Evolutionary conservation across 306 rosid genomes (phyloP), one percentile per base, ranked within the genome.

Genomic region (Ormosia semicastrata): DNA sequence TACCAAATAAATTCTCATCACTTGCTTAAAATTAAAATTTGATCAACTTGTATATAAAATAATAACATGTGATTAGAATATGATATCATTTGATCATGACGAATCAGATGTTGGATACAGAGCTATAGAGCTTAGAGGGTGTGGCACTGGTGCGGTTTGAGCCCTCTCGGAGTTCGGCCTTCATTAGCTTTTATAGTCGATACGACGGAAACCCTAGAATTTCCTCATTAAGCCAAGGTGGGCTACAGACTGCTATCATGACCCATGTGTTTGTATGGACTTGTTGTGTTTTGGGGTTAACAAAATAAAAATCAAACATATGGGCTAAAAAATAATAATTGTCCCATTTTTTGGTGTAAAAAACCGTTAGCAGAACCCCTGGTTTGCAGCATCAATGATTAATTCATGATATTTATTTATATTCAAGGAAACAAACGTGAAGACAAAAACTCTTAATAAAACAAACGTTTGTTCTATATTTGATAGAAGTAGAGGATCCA

Each of bases 1-100:
- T 67, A 66, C 15, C 10, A 49, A 50, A 5, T 78, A 3, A 65
- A 65, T 11, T 71, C 85, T 92, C 90, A 34, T 90, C 92, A 84
- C 50, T 65, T 87, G 90, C 85, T 34, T 2, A 6, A 41, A 33
- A 29, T 14, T 58, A 4, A 70, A 68, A 18, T 24, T 67, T 39
- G 30, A 33, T 36, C 83, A 58, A 66, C 69, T 76, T 73, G 79
- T 11, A 5, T n/a, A 1, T 47, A 59, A 68, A 41, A 71, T 3
- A 80, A 49, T 66, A 36, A 41, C 2, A 17, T 4, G 24, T 3
- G 11, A 9, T 43, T 3, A 54, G 12, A 33, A 54, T 8, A 64
- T 7, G 13, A 7, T 64, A 64, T 18, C 4, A 77, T 37, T 34
- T 33, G 46, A 39, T 43, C 1, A 46, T 24, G 15, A 47, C 36